Evolutionary conservation across 257 asterid species (phyloP), one percentile per base, ranked within the genome.

Genomic region (Solanum ossicruentum): DNA sequence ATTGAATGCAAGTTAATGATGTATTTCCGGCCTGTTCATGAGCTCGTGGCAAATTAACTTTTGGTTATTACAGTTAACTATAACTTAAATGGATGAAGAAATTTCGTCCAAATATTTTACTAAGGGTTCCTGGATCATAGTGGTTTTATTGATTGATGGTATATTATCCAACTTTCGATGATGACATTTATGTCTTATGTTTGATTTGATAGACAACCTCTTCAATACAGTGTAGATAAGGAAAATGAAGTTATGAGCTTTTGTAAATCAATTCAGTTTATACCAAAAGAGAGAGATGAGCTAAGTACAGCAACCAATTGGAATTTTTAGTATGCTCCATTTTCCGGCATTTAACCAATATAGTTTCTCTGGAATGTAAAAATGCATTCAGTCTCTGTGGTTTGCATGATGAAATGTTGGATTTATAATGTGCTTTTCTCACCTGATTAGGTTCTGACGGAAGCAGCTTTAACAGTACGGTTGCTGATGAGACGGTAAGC

Each of bases 401-500:
- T 55, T 81, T 54, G 72, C 13, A n/a, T 45, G 41, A 78, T 52
- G 26, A 52, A 51, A 77, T 51, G n/a, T 26, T 3, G 63, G 82
- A 78, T 26, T 26, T 9, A 52, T 78, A 23, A 78, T 78, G 65
- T 78, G 17, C 47, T 15, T 77, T 78, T 81, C 85, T 92, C 63
- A 79, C 85, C 72, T 84, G 81, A 72, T 86, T 84, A 96, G 99
- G 92, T 87, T 89, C 95, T 81, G 97, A 91, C 73, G 93, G 89
- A 63, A 89, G 90, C 90, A 96, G 97, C 92, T 96, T 96, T 87
- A 96, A 96, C 88, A 95, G 92, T 92, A 93, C 95, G 36, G 98
- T 96, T 84, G 98, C 98, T 73, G 98, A 91, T 87, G 91, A 93
- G 85, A 91, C 94, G 92, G 99, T 96, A 88, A 80, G 86, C 43